Base-by-base conservation (phyloP, 2,329 filamentous ascomycete genomes). In the Alternaria ethzedia region DNA sequence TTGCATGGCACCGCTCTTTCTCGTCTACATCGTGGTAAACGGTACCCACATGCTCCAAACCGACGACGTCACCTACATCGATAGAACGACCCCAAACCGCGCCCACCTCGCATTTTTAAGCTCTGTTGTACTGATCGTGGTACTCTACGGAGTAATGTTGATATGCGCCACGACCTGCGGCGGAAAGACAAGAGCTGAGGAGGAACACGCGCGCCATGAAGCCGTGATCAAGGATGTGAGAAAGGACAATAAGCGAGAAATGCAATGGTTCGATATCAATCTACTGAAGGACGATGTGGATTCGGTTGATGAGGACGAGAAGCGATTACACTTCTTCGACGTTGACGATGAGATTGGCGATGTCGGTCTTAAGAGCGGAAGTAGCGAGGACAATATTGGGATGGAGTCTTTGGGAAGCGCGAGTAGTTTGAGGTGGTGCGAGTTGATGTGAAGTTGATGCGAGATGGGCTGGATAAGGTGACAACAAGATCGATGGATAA, bases 291-390 rank as follows among this genome's bases (percentile, higher is more conserved):
- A 41, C 3, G 36, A 41, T 17, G 0, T 3, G 2, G 13, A 41
- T 1, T 0, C 10, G 15, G 32, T 1, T 17, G 13, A n/a, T 1
- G 13, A 41, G 7, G 32, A n/a, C 0, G 32, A 0, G 15, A n/a
- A 41, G 32, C 15, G 15, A 2, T 17, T 17, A 4, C 32, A 41
- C 8, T 41, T 41, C 8, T 17, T 41, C 32, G 15, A 10, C 32
- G 2, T 17, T 41, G 32, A 41, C 15, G 4, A 41, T 10, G 32
- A 2, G 3, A n/a, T 41, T 2, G 9, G 15, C 32, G 9, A 17
- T 9, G 8, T 17, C 32, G 5, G 32, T 17, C 15, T 15, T 10
- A 2, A 17, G 8, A n/a, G 13, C 15, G 7, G 15, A n/a, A 36
- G 32, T 9, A 36, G 15, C 3, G 32, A 36, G 4, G 15, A 36